Evolutionary conservation across 2,329 filamentous ascomycete genomes (phyloP).

Genomic region (Colletotrichum sp.): DNA sequence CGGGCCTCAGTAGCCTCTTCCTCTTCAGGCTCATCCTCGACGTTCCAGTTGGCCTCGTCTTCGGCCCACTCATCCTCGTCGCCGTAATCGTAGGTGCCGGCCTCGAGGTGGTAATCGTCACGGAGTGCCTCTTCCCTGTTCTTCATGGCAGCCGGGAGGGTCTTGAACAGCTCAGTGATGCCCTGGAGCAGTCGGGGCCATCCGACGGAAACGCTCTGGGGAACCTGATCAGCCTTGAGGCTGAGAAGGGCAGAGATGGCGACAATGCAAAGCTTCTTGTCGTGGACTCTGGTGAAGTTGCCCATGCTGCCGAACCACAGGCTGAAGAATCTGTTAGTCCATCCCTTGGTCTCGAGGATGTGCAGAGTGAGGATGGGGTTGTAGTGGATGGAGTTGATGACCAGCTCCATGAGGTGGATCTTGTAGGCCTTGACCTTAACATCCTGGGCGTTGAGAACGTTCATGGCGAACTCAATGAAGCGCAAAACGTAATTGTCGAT

Average conservation of each 20-base stretch:
- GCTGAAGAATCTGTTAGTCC: slow-evolving; percentile 99
- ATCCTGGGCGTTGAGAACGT: slow-evolving; percentile 75
- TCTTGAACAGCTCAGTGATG: slow-evolving; percentile 89
- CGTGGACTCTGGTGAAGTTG: slow-evolving; percentile 90
- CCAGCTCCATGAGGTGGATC: slow-evolving; percentile 97
- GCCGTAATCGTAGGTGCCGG: slow-evolving; percentile 63
- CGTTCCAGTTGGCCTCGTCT: slow-evolving; percentile 82
- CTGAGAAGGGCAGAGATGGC: slow-evolving; percentile 88
- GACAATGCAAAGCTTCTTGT: slow-evolving; percentile 98
- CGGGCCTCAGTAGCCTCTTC: slow-evolving; percentile 72
- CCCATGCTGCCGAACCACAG: slow-evolving; percentile 98
- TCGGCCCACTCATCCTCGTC: slow-evolving; percentile 84
- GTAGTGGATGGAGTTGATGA: slow-evolving; percentile 98
- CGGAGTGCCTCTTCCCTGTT: slow-evolving; percentile 92
- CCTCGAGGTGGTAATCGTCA: slow-evolving; percentile 80
- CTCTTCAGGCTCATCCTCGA: slow-evolving; percentile 71
- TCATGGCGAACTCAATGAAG: slow-evolving; percentile 91
- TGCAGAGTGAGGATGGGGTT: slow-evolving; percentile 86
- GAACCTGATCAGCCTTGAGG: slow-evolving; percentile 80
- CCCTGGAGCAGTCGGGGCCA: slow-evolving; percentile 92
- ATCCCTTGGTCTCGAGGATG: slow-evolving; percentile 86
- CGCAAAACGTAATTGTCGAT: slow-evolving; percentile 88
- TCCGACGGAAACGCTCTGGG: slow-evolving; percentile 89
- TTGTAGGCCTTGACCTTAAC: slow-evolving; percentile 91
- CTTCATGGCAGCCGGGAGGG: slow-evolving; percentile 84